Conservation (phyloP, 2,329 filamentous ascomycete species). For the Achaetomium macrosporum region DNA sequence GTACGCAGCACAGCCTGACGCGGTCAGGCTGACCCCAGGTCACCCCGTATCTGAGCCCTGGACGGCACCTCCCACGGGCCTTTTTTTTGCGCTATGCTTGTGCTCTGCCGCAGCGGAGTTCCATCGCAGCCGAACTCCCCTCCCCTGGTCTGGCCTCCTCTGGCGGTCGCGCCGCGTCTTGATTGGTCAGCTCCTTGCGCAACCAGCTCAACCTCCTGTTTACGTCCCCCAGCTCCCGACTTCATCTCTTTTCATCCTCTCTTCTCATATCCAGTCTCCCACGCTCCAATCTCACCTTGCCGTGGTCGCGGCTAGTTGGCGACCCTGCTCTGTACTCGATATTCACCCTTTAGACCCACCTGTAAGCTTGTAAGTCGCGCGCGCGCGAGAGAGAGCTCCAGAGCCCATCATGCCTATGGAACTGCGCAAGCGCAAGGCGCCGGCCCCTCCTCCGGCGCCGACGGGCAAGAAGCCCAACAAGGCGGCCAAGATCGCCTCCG, state of each 20-base stretch:
- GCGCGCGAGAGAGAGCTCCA: slow-evolving; percentile 5
- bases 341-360: slow-evolving; percentile 1
- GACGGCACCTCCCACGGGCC: slow-evolving; percentile 16
- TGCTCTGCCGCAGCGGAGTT: slow-evolving; percentile 12
- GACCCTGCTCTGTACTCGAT: slow-evolving; percentile 9
- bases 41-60: not conserved
- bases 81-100: slow-evolving; percentile 1
- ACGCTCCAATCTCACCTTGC: not conserved
- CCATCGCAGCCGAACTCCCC: slow-evolving; percentile 9
- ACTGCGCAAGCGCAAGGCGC: slow-evolving; percentile 57
- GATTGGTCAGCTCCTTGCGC: slow-evolving; percentile 28
- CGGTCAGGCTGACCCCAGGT: not conserved
- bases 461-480: slow-evolving; percentile 41
- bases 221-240: slow-evolving; percentile 20
- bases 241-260: slow-evolving; percentile 11
- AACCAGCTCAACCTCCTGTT: slow-evolving; percentile 27
- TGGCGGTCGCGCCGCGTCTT: slow-evolving; percentile 16
- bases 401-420: slow-evolving; percentile 47
- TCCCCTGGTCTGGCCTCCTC: slow-evolving; percentile 22
- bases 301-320: slow-evolving; percentile 11
- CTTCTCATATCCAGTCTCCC: slow-evolving; percentile 8
- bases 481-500: slow-evolving; percentile 18
- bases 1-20: not conserved
- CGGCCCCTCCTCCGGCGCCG: slow-evolving; percentile 41
- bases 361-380: slow-evolving; percentile 11